A percentile compares a stretch with the other conserved stretches of the same genome.
Evolutionary conservation across 495 filamentous ascomycete species (phyloP).

Genomic region (Xylaria venustula): DNA sequence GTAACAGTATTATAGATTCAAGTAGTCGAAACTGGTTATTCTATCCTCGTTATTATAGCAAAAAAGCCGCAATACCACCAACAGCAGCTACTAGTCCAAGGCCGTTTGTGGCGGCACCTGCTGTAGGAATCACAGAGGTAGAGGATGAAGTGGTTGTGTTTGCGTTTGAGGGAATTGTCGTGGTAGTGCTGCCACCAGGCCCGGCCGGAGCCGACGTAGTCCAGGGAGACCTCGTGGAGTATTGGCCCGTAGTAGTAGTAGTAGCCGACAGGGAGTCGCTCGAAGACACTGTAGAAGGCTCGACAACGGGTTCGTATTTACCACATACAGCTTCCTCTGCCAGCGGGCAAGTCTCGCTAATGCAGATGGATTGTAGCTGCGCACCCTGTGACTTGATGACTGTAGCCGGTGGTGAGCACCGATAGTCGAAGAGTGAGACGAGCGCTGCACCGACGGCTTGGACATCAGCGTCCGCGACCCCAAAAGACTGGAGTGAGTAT

Average conservation of each 20-base stretch:
- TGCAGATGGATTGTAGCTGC: constrained; percentile 47
- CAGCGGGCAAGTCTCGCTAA: constrained; percentile 37
- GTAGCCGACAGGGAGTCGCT: background rate
- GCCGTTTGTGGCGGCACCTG: constrained; percentile 11
- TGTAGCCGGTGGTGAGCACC: constrained; percentile 38
- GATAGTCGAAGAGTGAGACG: constrained; percentile 40
- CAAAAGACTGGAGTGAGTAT: constrained; percentile 38
- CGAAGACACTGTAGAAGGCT: constrained; percentile 10
- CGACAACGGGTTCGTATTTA: constrained; percentile 18
- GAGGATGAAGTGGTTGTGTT: background rate
- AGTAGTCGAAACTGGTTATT: no score
- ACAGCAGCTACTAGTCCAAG: constrained; percentile 22
- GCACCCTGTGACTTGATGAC: constrained; percentile 29
- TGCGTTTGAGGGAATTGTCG: no score
- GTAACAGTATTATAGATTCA: no score
- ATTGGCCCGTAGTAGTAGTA: background rate
- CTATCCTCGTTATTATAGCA: constrained; percentile 16
- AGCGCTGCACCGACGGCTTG: constrained; percentile 39
- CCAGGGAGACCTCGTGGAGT: no score
- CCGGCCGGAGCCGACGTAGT: background rate
- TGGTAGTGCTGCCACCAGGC: background rate
- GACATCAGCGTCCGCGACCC: constrained; percentile 45
- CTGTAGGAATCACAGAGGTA: constrained; percentile 6
- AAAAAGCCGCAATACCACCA: constrained; percentile 22
- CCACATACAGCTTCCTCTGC: constrained; percentile 32